Evolutionary conservation across 1,139 yeast genomes (phyloP), one percentile per base, ranked within the genome.

Genomic region (Protomyces macrosporus): DNA sequence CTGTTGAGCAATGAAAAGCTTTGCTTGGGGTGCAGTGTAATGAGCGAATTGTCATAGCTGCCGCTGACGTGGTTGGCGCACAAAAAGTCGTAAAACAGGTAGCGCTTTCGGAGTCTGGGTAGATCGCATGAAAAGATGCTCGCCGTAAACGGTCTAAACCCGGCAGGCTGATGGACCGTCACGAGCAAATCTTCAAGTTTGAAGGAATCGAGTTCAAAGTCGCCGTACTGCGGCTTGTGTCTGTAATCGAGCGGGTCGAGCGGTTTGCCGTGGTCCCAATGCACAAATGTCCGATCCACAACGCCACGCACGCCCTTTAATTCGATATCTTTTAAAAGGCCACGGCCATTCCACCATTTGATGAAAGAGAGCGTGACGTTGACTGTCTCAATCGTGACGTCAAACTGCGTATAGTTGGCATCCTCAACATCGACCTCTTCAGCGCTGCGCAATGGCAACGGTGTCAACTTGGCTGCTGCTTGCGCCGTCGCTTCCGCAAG

Each of bases 391-490:
- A 93, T 87, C 0, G 96, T 89, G 45, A 93, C 75, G 74, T 93
- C 98, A 73, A 87, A 93, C 72, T 93, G 98, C 0, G 98, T 91
- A 73, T 91, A 93, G 73, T 93, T 93, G 0, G 97, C 97, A 72
- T 90, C 96, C 70, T 91, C 96, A 48, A 75, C 80, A 9, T 75
- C 78, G 33, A 77, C 73, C 12, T 69, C 79, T 36, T 74, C 75
- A 40, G 59, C 58, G 23, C 37, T 34, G n/a, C 33, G 56, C 12
- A 34, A 12, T 4, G 62, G 62, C 33, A 51, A n/a, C 12, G 62
- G 62, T 16, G 52, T 39, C 34, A 58, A 12, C 14, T 58, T 48
- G 60, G 71, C 72, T 70, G 76, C 73, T 71, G 80, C 82, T 7
- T 70, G 71, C 10, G 70, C 72, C 5, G 85, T 84, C 51, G 82